Evolutionary conservation across 2,329 filamentous ascomycete species (phyloP), one percentile per base, ranked within the genome.

Genomic region (Epichloe bromicola): DNA sequence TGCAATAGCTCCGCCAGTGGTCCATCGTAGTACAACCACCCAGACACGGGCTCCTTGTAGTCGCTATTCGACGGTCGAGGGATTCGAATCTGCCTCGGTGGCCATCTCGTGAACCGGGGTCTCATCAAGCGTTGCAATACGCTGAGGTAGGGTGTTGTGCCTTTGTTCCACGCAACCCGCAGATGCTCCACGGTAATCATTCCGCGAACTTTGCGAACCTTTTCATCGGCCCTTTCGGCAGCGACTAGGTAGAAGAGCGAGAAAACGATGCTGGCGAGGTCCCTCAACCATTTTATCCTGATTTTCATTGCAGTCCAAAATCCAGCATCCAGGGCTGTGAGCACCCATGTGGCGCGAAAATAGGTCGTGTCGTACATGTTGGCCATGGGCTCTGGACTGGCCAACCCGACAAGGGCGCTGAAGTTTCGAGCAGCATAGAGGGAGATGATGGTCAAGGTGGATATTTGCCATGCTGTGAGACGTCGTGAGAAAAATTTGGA

Each of bases 281-380:
- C 90, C 39, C 89, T 78, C 41, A 95, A 59, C 80, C 86, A 90
- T 60, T 86, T 89, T 49, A 65, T 65, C 46, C 79, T 80, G 56
- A 98, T 90, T 60, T 82, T 85, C 93, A 98, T 98, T 36, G 93
- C 93, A 0, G 89, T 95, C 93, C 93, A 98, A 67, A 96, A 98
- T 1, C 93, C 93, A 5, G 93, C 93, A 61, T 98, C 93, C 54
- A 98, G 70, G 0, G 89, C 93, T 0, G 93, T 98, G 49, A 93
- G 83, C 15, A 97, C 80, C 93, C 93, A 98, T 63, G 93, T 98
- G 51, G 93, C 93, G 46, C 93, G 84, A 66, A 95, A 98, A 70
- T 94, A 98, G 30, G 86, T 83, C 48, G 88, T 77, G 50, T 87
- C 88, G 70, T 98, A 98, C 65, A 97, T 84, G 63, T 95, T 95